Evolutionary conservation across 2,329 filamentous ascomycete species (phyloP), one percentile per base, ranked within the genome.

Genomic region (Aspergillus sp.): DNA sequence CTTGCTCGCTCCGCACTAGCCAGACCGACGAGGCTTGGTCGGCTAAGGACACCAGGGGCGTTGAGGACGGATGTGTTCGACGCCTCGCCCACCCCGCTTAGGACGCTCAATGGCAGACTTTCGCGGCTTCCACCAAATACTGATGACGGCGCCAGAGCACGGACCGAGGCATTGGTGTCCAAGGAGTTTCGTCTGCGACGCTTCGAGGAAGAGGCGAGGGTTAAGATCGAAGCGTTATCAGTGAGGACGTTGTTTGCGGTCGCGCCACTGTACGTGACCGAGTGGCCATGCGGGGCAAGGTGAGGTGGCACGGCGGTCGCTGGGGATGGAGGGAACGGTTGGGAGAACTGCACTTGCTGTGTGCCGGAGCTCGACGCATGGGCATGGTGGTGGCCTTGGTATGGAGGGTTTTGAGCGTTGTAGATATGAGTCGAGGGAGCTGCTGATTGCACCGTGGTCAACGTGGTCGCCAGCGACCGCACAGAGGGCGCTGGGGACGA

Each of bases 201-300:
- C 66, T 88, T 87, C 6, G 84, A 86, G 0, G 84, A 87, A 2
- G 85, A 87, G 6, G 86, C 86, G 12, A 88, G 74, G 0, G 86
- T 88, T 57, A 88, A 72, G 56, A 88, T 85, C 17, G 85, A 87
- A 1, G 86, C 86, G 66, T 88, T 85, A 67, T 88, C 86, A 7
- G 83, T 85, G 50, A 87, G 75, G n/a, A 85, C 75, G 64, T 85
- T 85, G 72, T 86, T 86, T 40, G 85, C 85, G 1, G 83, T 87
- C 2, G 85, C 84, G 15, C 80, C 79, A 59, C 77, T 80, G 72
- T 87, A 87, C 5, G 84, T 86, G 51, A 81, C 77, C 7, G 82
- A 80, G 59, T 82, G 77, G 59, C 75, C 70, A n/a, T 79, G 75
- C 57, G 79, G 79, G 3, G 75, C 77, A 40, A 85, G 76, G 70